Base-by-base conservation (phyloP, 345 rosid species). In the Nephelium lappaceum region DNA sequence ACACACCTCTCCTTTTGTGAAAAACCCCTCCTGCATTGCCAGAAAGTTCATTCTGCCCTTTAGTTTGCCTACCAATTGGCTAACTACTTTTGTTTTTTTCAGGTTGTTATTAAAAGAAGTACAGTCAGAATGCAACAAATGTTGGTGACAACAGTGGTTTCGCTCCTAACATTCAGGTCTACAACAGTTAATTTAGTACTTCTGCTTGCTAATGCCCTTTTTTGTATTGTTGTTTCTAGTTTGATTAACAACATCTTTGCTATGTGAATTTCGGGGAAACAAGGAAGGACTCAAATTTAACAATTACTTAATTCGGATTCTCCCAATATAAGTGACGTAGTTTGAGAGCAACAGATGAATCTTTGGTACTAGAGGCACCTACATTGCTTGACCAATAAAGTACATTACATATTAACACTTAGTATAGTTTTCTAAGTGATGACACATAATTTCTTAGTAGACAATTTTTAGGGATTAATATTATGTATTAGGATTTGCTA, bases 111-210 rank as follows among this genome's bases (percentile, higher is more conserved):
- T 25, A 93, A 93, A 93, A 91, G 93, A 94, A 96, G 89, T 96
- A 96, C n/a, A 98, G 99, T 14, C 99, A 96, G 84, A 98, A 94
- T 86, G 99, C 98, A 31, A 94, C 95, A 11, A 96, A 96, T 74
- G 99, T 96, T 51, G 98, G 98, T 82, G 99, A 96, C 76, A 98
- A 96, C 82, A 98, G 98, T 80, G 99, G 99, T 60, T 92, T 93
- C 73, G 98, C 99, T 47, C 99, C 99, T 80, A 96, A 93, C 77
- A 96, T 96, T 84, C 98, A 89, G 97, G 97, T 92, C 15, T 71
- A 41, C 36, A 16, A 42, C 58, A 11, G 8, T 74, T 66, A 39
- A 36, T 63, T 58, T 41, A 10, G 14, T 49, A 42, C 57, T 62
- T 23, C 43, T 53, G 42, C 39, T 19, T 10, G n/a, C 10, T 38